These are phyloP conservation scores for Eucommia ulmoides DNA, from an alignment of 257 asterid species.

Conservation along the genomic window DNA sequence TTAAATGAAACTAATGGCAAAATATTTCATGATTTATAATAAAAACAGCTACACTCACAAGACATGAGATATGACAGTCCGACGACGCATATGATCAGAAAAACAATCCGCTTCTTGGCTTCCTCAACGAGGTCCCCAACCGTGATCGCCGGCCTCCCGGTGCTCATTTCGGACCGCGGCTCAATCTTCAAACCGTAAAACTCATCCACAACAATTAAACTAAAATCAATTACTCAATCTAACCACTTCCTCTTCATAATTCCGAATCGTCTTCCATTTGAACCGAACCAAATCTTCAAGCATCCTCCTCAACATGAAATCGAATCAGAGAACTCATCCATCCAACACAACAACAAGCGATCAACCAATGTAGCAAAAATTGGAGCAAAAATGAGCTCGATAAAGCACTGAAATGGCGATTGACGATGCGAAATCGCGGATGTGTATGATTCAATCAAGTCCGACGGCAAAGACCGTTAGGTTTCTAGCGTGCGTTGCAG, in stretches of 20 bases:
- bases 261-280: neutral
- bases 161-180: conserved; percentile 25
- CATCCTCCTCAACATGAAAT: neutral
- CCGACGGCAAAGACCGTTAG: conserved; percentile 14
- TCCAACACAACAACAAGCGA: neutral
- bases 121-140: conserved; percentile 39
- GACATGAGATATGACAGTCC: conserved; percentile 48
- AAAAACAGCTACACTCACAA: conserved; percentile 19
- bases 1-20: too few relatives aligned
- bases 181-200: neutral
- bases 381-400: neutral
- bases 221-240: conserved; percentile 6
- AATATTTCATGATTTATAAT: too few relatives aligned
- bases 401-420: conserved; percentile 1
- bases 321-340: neutral
- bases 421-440: conserved; percentile 10
- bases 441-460: conserved; percentile 8
- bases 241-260: conserved; percentile 1
- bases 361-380: neutral
- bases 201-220: neutral
- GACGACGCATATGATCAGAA: conserved; percentile 29
- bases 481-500: conserved; percentile 12
- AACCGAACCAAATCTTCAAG: neutral
- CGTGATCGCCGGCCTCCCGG: conserved; percentile 19
- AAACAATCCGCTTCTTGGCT: conserved; percentile 39